These are phyloP conservation scores for Colletotrichum ledebouriae DNA, from an alignment of 2,329 filamentous ascomycete genomes.

Conservation along the genomic window DNA sequence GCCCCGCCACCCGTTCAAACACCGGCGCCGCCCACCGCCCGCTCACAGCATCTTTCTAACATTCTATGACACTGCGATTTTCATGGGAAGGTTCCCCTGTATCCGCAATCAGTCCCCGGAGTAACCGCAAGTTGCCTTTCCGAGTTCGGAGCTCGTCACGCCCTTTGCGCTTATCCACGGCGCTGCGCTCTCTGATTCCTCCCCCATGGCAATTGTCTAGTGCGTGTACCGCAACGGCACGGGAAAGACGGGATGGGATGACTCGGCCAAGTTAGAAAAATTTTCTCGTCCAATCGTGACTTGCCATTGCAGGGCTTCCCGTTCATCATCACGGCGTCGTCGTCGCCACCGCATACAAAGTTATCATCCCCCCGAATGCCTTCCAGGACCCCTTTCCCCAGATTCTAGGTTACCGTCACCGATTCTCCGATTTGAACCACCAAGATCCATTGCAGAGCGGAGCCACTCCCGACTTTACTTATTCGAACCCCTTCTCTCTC, in stretches of 20 bases:
- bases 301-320: constrained; percentile 16
- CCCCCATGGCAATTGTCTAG: not conserved
- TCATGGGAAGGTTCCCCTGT: constrained; percentile 32
- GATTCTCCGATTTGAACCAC: constrained; percentile 1
- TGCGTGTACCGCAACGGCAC: not conserved
- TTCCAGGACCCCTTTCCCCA: constrained; percentile 20
- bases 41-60: constrained; percentile 21
- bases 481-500: no score
- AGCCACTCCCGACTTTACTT: constrained; percentile 20
- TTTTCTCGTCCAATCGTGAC: constrained; percentile 29
- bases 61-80: constrained; percentile 35
- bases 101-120: constrained; percentile 14
- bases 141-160: constrained; percentile 23
- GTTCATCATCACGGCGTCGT: constrained; percentile 8
- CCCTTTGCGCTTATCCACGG: not conserved
- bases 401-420: constrained; percentile 13
- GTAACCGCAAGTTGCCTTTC: constrained; percentile 41
- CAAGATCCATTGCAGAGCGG: constrained; percentile 39
- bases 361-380: not conserved
- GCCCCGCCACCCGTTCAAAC: constrained; percentile 33
- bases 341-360: constrained; percentile 28
- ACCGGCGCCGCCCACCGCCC: constrained; percentile 28
- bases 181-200: constrained; percentile 13
- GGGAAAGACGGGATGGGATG: constrained; percentile 37
- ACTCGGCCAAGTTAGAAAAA: constrained; percentile 37